These are phyloP conservation scores for Rubia tinctorum DNA, from an alignment of 305 asterid genomes.

Conservation along the genomic window DNA sequence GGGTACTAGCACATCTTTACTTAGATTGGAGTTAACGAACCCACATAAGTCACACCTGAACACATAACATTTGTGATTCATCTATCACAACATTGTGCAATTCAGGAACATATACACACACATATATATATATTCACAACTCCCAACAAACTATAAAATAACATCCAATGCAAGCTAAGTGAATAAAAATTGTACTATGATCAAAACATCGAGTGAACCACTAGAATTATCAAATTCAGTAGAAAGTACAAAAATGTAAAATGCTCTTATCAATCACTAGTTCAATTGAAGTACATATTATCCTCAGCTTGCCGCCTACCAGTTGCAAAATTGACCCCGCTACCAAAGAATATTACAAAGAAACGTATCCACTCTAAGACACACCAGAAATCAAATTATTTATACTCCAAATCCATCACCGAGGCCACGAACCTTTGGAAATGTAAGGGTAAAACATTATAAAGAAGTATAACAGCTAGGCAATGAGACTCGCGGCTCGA, in stretches of 20 bases:
- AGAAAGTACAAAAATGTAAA: constrained; percentile 19
- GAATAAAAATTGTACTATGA: not conserved
- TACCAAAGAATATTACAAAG: constrained; percentile 86
- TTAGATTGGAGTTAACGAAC: too few relatives aligned
- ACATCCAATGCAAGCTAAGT: not conserved
- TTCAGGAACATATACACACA: not conserved
- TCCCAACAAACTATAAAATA: too few relatives aligned
- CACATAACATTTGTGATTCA: too few relatives aligned
- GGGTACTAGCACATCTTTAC: too few relatives aligned
- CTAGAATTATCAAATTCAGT: not conserved
- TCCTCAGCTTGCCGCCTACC: constrained; percentile 59
- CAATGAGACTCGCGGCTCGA: constrained; percentile 8
- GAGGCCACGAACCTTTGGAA: constrained; percentile 23
- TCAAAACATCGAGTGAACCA: constrained; percentile 1
- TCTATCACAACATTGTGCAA: not conserved
- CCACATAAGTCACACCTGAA: too few relatives aligned
- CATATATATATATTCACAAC: too few relatives aligned
- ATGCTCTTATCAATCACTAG: constrained; percentile 11
- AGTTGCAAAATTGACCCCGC: constrained; percentile 74
- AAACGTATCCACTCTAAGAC: constrained; percentile 55
- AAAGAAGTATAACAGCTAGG: constrained; percentile 14
- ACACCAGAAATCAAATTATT: constrained; percentile 40
- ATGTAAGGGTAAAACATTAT: not conserved
- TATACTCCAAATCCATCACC: constrained; percentile 28
- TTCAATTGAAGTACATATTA: constrained; percentile 37